Evolutionary conservation across 371 early-diverging fungal species (phyloP).

Genomic region (Capillidium rhysosporum): DNA sequence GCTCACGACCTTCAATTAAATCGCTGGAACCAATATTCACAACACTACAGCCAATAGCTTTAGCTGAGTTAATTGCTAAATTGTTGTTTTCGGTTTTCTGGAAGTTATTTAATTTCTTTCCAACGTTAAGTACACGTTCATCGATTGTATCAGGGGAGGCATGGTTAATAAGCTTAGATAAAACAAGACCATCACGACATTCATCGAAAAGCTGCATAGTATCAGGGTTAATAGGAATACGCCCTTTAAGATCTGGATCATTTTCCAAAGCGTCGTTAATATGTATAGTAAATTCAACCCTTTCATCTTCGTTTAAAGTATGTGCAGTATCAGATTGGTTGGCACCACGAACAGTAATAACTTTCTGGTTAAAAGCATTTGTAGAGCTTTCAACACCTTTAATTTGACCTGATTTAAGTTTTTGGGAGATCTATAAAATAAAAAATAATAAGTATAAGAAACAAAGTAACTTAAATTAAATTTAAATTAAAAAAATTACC

Average conservation of each 20-base stretch:
- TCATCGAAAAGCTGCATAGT: conserved; percentile 91
- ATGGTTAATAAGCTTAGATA: conserved; percentile 92
- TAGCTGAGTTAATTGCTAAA: conserved; percentile 90
- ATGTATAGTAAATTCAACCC: conserved; percentile 80
- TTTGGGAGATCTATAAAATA: conserved; percentile 24
- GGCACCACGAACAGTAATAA: conserved; percentile 69
- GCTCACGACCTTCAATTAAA: conserved; percentile 82
- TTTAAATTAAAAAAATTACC: conserved; percentile 16
- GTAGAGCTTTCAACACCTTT: conserved; percentile 17
- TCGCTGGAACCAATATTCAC: conserved; percentile 93
- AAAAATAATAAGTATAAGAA: background rate
- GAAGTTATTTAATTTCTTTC: conserved; percentile 64
- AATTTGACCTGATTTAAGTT: conserved; percentile 36
- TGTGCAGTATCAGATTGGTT: conserved; percentile 52
- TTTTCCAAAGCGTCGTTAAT: conserved; percentile 70
- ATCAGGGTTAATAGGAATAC: conserved; percentile 76
- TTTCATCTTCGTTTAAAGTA: conserved; percentile 94
- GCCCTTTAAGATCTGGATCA: conserved; percentile 59
- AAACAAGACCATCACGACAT: conserved; percentile 77
- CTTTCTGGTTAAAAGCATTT: conserved; percentile 42
- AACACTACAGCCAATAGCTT: conserved; percentile 90
- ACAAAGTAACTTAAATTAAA: background rate
- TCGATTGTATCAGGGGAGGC: conserved; percentile 92
- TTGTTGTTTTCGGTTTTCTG: conserved; percentile 97
- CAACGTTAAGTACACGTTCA: conserved; percentile 83